Conservation (phyloP, 208 protist genomes). For the Leishmania aethiopica region DNA sequence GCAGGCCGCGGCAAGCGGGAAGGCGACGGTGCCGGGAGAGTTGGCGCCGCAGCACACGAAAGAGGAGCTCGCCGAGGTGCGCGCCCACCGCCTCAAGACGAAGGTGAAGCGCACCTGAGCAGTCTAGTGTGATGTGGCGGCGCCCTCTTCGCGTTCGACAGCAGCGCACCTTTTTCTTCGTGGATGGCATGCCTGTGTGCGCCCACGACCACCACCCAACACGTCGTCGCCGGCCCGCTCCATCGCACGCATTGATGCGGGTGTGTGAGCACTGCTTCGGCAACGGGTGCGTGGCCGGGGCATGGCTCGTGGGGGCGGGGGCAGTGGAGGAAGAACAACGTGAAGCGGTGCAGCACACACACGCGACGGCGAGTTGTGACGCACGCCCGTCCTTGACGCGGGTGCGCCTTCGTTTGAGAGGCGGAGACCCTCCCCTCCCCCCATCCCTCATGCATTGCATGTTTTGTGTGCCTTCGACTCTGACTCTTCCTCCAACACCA, state of each 20-base stretch:
- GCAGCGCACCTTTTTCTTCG: background rate
- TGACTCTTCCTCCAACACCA: background rate
- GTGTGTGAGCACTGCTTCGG: background rate
- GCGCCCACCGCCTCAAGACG: constrained; percentile 53
- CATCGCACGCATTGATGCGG: background rate
- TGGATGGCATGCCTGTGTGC: background rate
- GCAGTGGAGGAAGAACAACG: background rate
- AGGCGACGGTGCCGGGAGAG: constrained; percentile 41
- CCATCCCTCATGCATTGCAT: background rate
- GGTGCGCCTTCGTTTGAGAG: background rate
- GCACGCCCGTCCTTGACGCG: background rate
- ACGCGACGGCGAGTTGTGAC: background rate
- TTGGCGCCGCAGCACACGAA: constrained; percentile 32
- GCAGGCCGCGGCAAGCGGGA: constrained; percentile 15
- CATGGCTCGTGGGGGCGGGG: background rate
- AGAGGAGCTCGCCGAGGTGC: constrained; percentile 50
- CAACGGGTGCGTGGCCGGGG: background rate
- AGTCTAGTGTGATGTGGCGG: background rate
- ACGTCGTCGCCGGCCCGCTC: background rate
- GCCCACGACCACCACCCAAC: background rate
- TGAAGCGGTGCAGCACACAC: background rate
- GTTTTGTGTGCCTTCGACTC: background rate
- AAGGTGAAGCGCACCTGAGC: constrained; percentile 33
- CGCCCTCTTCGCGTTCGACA: too few species aligned
- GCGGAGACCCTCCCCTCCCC: background rate